Evolutionary conservation across 2,329 filamentous ascomycete genomes (phyloP).

Genomic region (Beauveria rudraprayagi): DNA sequence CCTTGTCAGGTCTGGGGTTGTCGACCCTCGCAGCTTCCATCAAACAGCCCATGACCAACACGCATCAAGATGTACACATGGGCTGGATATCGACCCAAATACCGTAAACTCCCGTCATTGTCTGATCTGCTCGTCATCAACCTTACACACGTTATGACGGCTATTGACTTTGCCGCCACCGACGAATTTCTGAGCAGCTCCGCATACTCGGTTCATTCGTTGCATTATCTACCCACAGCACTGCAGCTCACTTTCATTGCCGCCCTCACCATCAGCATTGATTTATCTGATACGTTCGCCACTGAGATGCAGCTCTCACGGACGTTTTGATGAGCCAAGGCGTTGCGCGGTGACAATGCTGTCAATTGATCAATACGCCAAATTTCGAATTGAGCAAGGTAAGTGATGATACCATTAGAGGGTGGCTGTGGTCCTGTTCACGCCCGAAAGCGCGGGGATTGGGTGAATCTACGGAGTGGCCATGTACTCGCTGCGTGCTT

Average conservation of each 20-base stretch:
- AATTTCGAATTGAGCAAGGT: neutral
- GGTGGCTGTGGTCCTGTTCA: neutral
- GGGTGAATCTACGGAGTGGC: neutral
- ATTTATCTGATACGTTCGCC: neutral
- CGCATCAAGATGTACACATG: neutral
- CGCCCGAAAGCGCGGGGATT: neutral
- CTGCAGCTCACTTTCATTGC: neutral
- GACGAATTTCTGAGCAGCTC: neutral
- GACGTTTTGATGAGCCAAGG: neutral
- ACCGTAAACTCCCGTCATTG: neutral
- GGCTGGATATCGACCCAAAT: neutral
- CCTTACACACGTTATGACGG: neutral
- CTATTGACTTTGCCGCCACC: neutral
- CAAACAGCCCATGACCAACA: neutral
- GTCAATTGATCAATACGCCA: neutral
- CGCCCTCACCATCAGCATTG: neutral
- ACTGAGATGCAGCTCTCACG: neutral
- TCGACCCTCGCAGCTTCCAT: neutral
- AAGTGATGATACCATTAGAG: neutral
- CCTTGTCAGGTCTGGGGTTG: neutral
- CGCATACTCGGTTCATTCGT: neutral
- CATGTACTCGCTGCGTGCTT: neutral
- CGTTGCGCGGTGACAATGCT: neutral
- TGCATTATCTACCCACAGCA: neutral
- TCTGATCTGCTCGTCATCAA: neutral